Base-by-base conservation (phyloP, 345 rosid species). In the Noccaea bulbosa region DNA sequence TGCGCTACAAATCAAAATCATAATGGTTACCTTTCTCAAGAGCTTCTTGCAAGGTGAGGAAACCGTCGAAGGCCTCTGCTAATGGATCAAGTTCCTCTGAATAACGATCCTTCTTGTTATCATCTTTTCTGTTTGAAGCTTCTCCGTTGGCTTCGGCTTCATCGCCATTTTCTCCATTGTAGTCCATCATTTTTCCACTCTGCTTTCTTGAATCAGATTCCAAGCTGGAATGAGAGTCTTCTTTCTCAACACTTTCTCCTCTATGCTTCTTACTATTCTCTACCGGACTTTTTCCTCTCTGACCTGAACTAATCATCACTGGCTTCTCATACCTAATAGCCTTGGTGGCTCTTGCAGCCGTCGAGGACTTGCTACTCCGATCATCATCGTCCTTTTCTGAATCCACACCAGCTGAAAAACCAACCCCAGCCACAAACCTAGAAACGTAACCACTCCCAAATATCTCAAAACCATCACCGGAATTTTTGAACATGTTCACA, bases 181-280 rank as follows among this genome's bases (percentile, higher is more conserved):
- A 78, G 76, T 79, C 77, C 83, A 83, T 70, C 78, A 81, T 61
- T 17, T 82, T 76, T 52, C 77, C 80, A 24, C 75, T 69, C 51
- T 71, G 83, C 69, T 84, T 86, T 67, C 94, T 84, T 2, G 92
- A 91, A 78, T 93, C 93, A 62, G 74, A 74, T 74, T 83, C 95
- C 80, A 88, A 59, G 81, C 97, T 88, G 80, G 97, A 91, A 66
- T 71, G 88, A 83, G 92, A 93, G 77, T 84, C 88, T 73, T 89
- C 87, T 76, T 88, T 85, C 71, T 86, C 80, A 80, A 86, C 80
- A 81, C 80, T 84, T 72, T 86, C 97, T 77, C 91, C 96, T 81
- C 95, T 91, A 39, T 72, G 87, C 84, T 89, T 93, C 90, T 91
- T 93, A 79, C 85, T 84, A 72, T 74, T 82, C 77, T 91, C 95